These are phyloP conservation scores for Kodamaea sagamina DNA, from an alignment of 805 yeast genomes.

Conservation along the genomic window DNA sequence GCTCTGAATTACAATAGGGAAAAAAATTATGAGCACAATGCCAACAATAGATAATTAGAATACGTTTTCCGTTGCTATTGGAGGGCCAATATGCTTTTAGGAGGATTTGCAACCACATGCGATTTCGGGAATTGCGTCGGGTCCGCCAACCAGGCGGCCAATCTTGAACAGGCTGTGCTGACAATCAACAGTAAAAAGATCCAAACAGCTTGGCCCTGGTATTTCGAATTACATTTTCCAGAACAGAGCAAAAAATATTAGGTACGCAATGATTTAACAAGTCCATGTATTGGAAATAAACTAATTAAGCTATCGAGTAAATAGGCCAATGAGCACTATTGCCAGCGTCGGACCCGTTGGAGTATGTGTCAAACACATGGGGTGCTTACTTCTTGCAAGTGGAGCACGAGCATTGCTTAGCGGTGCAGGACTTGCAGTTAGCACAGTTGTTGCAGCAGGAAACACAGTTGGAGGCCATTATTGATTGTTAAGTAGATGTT, in stretches of 20 bases:
- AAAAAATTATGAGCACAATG: background rate
- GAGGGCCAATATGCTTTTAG: no score
- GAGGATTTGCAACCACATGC: no score
- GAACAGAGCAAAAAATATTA: background rate
- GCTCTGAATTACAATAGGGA: background rate
- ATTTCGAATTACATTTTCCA: no score
- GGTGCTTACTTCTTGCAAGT: constrained; percentile 16
- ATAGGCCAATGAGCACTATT: background rate
- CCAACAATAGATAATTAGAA: constrained; percentile 1
- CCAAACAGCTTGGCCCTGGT: no score
- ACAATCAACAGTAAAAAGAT: no score
- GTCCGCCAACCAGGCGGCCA: no score
- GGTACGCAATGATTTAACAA: background rate
- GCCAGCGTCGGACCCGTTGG: background rate
- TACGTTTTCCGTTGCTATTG: background rate
- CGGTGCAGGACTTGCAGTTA: constrained; percentile 16
- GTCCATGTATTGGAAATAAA: background rate
- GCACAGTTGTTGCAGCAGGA: constrained; percentile 17
- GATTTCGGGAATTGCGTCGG: no score
- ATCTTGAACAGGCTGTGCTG: no score
- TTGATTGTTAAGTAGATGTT: constrained; percentile 4
- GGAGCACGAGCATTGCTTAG: constrained; percentile 14
- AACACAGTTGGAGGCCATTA: constrained; percentile 15
- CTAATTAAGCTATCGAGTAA: background rate
- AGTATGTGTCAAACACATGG: constrained; percentile 1